Conservation (phyloP, 805 yeast species). For the Metschnikowia arizonensis region DNA sequence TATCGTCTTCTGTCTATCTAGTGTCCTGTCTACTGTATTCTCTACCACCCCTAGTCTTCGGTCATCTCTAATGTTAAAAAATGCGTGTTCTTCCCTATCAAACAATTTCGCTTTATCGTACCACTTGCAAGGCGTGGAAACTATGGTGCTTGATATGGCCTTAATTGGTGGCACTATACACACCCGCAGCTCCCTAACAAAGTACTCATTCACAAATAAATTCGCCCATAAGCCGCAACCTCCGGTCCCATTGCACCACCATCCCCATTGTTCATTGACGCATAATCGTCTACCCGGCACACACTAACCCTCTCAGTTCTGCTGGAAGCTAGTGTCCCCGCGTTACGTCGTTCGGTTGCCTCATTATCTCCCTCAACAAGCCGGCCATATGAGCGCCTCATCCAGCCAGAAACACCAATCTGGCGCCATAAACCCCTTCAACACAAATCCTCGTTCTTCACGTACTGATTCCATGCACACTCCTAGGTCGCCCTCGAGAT, state of each 20-base stretch:
- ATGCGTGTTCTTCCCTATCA: too few species aligned
- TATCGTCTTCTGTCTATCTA: too few species aligned
- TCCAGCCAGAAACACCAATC: slow-evolving; percentile 1
- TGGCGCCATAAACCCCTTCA: slow-evolving; percentile 5
- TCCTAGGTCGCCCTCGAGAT: slow-evolving; percentile 41
- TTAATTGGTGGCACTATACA: background rate
- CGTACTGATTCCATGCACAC: slow-evolving; percentile 21
- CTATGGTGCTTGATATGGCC: background rate
- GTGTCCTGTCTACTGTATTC: too few species aligned
- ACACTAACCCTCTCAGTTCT: background rate
- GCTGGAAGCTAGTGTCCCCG: slow-evolving; percentile 2
- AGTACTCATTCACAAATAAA: slow-evolving; percentile 4
- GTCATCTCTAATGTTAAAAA: too few species aligned
- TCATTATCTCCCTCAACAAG: background rate
- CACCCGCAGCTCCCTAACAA: slow-evolving; percentile 5
- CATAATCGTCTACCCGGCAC: background rate
- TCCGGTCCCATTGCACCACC: background rate
- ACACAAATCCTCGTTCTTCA: slow-evolving; percentile 1
- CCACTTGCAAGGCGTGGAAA: too few species aligned
- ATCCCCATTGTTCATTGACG: background rate
- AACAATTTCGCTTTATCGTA: too few species aligned
- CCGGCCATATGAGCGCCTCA: slow-evolving; percentile 3
- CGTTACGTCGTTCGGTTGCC: background rate
- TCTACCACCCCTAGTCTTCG: too few species aligned
- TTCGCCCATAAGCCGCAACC: slow-evolving; percentile 5